Evolutionary conservation across 345 rosid genomes (phyloP).

Genomic region (Salix udensis): DNA sequence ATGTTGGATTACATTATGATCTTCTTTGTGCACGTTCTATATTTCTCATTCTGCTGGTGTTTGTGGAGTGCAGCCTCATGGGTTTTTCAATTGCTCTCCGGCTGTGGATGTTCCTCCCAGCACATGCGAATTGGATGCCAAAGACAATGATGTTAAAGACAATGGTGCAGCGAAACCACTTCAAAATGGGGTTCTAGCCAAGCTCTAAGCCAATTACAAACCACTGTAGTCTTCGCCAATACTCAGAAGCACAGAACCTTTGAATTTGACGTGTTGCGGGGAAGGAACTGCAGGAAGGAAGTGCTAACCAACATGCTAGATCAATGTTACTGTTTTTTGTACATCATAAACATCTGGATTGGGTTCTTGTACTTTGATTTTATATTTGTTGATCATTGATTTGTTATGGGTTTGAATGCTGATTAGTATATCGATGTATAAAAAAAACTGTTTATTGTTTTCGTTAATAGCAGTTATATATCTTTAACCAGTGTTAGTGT

Average conservation of each 20-base stretch:
- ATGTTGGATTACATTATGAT: background rate
- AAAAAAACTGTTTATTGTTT: too few species aligned
- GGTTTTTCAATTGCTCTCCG: constrained; percentile 93
- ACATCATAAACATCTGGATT: background rate
- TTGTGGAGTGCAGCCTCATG: constrained; percentile 68
- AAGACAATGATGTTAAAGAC: constrained; percentile 63
- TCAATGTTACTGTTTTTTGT: background rate
- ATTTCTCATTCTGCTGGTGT: background rate
- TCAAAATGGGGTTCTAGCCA: constrained; percentile 51
- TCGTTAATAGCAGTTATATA: too few species aligned
- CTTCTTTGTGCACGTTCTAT: background rate
- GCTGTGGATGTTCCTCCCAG: constrained; percentile 91
- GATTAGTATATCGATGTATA: background rate
- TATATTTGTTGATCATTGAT: background rate
- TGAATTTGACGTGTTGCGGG: background rate
- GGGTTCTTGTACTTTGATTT: background rate
- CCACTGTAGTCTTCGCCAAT: background rate
- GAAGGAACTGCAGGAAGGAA: background rate
- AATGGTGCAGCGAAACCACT: constrained; percentile 37
- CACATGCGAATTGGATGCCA: constrained; percentile 60
- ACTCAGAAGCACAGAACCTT: background rate
- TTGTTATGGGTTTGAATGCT: background rate
- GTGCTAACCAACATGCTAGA: background rate
- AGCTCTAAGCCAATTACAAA: constrained; percentile 47
- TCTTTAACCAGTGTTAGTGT: too few species aligned